Evolutionary conservation across 208 protist genomes (phyloP), one percentile per base, ranked within the genome.

Genomic region (Leishmania guyanensis): DNA sequence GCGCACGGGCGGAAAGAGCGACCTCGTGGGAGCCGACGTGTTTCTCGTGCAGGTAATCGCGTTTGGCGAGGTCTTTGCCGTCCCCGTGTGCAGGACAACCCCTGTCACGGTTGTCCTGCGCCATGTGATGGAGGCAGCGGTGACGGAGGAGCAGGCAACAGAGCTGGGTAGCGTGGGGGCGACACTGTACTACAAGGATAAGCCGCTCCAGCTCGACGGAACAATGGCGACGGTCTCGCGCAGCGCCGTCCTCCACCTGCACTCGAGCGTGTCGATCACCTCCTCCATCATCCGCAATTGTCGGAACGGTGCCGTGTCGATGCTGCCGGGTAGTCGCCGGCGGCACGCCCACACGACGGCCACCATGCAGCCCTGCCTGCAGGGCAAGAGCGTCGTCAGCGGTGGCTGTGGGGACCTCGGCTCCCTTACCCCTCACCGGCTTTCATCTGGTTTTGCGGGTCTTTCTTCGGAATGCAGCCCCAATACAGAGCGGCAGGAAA

Each of bases 191-290:
- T 77, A 89, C 79, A 82, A 84, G 39, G 80, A 90, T 48, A 74
- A 68, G 70, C 73, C 84, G 26, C 78, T 95, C 36, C 60, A 69
- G 51, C 80, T 87, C 14, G 86, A 89, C 36, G 78, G 80, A 75
- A 50, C 81, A 16, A 86, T 93, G 70, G 85, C 76, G 36, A 70
- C 58, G 39, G 48, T 95, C 72, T 86, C 89, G 10, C 70, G 54
- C 36, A 82, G 77, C 33, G 77, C 82, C 17, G 81, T 92, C 2
- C 78, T 95, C 53, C 88, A 93, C 74, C 85, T 95, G n/a, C 86
- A 92, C 82, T 82, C 84, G 26, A 88, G 84, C 62, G 69, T 83
- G 14, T 80, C 83, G 16, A 60, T 83, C 36, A 82, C 83, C 50
- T 75, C 80, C 54, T 80, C 80, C 1, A 72, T 86, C 39, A 53